Evolutionary conservation across 768 basidiomycete genomes (phyloP).

Genomic region (Leucosporidium yakuticum): DNA sequence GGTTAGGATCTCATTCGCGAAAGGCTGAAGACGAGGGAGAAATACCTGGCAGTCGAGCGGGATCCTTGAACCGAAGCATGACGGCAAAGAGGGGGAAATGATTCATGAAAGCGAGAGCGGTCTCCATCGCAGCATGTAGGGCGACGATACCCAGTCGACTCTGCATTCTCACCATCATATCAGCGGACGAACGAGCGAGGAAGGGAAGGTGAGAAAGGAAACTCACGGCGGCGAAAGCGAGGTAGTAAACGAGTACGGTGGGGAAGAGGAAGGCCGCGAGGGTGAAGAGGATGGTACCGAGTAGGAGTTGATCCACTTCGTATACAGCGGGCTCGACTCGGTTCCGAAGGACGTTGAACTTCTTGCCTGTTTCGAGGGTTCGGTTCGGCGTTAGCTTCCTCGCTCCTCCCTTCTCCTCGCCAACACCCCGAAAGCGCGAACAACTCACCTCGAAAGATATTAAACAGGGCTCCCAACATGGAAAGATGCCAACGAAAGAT

Average conservation of each 20-base stretch:
- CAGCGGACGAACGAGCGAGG: not conserved
- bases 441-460: slow-evolving; percentile 73
- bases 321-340: slow-evolving; percentile 88
- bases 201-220: not conserved
- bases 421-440: not conserved
- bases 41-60: slow-evolving; percentile 70
- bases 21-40: not conserved
- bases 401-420: not conserved
- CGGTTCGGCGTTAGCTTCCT: not conserved
- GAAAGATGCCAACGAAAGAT: slow-evolving; percentile 60
- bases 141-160: slow-evolving; percentile 54
- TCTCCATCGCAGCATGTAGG: slow-evolving; percentile 60
- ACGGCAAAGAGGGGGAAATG: slow-evolving; percentile 87
- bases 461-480: slow-evolving; percentile 67
- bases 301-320: slow-evolving; percentile 86
- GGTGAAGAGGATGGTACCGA: slow-evolving; percentile 85
- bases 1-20: not conserved
- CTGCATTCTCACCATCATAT: slow-evolving; percentile 42
- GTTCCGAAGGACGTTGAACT: slow-evolving; percentile 75
- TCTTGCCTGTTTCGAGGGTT: slow-evolving; percentile 58
- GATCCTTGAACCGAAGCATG: slow-evolving; percentile 76
- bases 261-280: slow-evolving; percentile 73
- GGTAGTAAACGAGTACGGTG: slow-evolving; percentile 78
- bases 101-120: slow-evolving; percentile 71
- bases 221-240: slow-evolving; percentile 66